Base-by-base conservation (phyloP, 1,284 basidiomycete species). In the Cerioporus squamosus region DNA sequence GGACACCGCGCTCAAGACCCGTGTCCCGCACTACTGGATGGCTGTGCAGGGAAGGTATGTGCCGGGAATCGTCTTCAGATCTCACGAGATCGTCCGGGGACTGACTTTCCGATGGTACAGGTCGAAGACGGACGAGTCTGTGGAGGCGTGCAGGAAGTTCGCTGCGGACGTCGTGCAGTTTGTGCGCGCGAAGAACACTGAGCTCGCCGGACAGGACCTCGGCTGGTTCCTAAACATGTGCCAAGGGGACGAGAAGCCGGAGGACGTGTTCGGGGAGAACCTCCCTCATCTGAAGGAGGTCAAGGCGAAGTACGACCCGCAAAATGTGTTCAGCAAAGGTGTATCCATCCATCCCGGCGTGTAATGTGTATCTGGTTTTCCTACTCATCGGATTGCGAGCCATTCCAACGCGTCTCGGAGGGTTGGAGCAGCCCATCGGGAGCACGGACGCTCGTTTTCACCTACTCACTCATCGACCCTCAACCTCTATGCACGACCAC, bases 291-390 rank as follows among this genome's bases (percentile, higher is more conserved):
- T 77, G 57, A 53, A 64, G 8, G 60, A 62, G 54, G 20, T 73
- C 36, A 77, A 77, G 63, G 67, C 66, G 10, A 72, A 69, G 57
- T 76, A 76, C 53, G 75, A 77, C 62, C 74, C 73, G 20, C 63
- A 66, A 59, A 67, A 66, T 46, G 55, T 74, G 18, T 74, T 72
- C 68, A 72, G 61, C 29, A 74, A 70, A 55, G 72, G 71, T 1
- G 60, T 65, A 23, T 55, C 58, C 10, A 66, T 70, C 17, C 63
- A 67, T 44, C 66, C 68, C 33, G 8, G 9, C 10, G 10, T 12
- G 33, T 36, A 36, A 36, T 15, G 5, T 14, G 33, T 29, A 29
- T 29, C 3, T 29, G 6, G n/a, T n/a, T n/a, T 5, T 29, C 5
- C 29, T 29, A 29, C 29, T 5, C 29, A 29, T 29, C 29, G 29